These are phyloP conservation scores for Malus asiatica DNA, from an alignment of 306 rosid species.

Conservation along the genomic window DNA sequence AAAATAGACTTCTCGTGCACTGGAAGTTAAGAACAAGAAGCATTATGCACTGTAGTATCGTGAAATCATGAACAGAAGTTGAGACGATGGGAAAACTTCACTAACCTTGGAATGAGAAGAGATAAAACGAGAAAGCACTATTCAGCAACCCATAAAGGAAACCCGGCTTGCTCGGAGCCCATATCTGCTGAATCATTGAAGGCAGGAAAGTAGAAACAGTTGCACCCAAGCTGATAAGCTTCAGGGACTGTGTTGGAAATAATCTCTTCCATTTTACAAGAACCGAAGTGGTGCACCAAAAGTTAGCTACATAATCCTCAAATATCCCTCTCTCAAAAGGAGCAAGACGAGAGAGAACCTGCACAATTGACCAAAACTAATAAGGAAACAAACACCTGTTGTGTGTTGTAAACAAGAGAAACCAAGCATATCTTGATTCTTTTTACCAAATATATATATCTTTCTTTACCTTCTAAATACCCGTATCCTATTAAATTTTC, in stretches of 20 bases:
- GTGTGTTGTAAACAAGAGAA: not conserved
- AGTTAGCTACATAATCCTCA: constrained; percentile 91
- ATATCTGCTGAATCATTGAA: constrained; percentile 84
- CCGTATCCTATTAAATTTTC: not conserved
- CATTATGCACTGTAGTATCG: not conserved
- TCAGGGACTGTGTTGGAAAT: constrained; percentile 52
- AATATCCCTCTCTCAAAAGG: constrained; percentile 93
- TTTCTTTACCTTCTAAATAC: not conserved
- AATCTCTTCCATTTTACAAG: constrained; percentile 86
- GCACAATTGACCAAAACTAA: constrained; percentile 18
- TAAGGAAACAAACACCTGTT: not conserved
- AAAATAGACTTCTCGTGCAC: constrained; percentile 95
- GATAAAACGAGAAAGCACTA: constrained; percentile 74
- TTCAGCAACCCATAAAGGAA: constrained; percentile 79
- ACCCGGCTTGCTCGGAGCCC: constrained; percentile 62
- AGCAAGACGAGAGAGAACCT: constrained; percentile 83
- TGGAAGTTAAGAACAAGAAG: constrained; percentile 18
- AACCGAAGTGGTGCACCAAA: constrained; percentile 90
- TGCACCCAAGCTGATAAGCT: constrained; percentile 57
- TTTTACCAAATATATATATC: too few relatives aligned
- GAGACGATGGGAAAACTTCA: not conserved
- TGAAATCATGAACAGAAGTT: not conserved
- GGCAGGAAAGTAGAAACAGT: constrained; percentile 70
- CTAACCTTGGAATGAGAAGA: constrained; percentile 91
- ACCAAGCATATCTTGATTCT: not conserved